A percentile compares a stretch with the other conserved stretches of the same genome.
phyloP scores from a whole-genome alignment of 1,284 basidiomycete genomes.

The Lignosus rhinocerotis region DNA sequence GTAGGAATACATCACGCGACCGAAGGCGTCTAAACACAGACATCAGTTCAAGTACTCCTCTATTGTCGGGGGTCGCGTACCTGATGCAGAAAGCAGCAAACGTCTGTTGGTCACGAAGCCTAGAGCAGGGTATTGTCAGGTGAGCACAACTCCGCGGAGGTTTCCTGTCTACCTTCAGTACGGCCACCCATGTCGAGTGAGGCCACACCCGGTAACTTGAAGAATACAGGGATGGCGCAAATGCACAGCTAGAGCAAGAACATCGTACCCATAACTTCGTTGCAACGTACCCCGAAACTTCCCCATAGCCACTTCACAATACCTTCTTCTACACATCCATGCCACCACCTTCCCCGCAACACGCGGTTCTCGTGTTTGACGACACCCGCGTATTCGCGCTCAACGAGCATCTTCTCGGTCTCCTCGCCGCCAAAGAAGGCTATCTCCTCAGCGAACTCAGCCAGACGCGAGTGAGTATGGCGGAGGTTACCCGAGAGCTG shows the following conservation, averaged over 20 bases:
- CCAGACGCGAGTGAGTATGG: conserved; percentile 91
- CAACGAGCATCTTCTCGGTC: conserved; percentile 91
- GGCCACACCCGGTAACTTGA: conserved; percentile 76
- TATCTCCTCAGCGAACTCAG: conserved; percentile 93
- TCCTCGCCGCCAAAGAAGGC: conserved; percentile 92
- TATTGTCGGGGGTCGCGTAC: conserved; percentile 33
- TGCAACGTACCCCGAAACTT: conserved; percentile 74
- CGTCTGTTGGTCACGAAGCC: conserved; percentile 95
- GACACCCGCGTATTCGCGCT: conserved; percentile 87
- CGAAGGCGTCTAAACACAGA: conserved; percentile 64
- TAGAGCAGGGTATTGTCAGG: conserved; percentile 29
- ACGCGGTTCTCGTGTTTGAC: conserved; percentile 90
- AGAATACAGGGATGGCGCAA: conserved; percentile 94
- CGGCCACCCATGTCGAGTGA: conserved; percentile 77
- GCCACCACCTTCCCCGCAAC: conserved; percentile 83
- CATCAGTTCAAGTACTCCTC: not conserved
- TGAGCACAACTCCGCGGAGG: not conserved
- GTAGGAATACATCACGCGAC: conserved; percentile 93
- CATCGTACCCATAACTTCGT: conserved; percentile 1
- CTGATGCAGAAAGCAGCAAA: conserved; percentile 81
- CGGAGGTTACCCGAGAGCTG: conserved; percentile 89
- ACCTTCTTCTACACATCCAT: conserved; percentile 91
- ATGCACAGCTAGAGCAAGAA: conserved; percentile 64
- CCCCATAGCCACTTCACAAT: conserved; percentile 99
- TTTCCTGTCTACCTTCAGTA: conserved; percentile 68